These are phyloP conservation scores for Leccinellum luteum DNA, from an alignment of 768 basidiomycete genomes.

Conservation along the genomic window DNA sequence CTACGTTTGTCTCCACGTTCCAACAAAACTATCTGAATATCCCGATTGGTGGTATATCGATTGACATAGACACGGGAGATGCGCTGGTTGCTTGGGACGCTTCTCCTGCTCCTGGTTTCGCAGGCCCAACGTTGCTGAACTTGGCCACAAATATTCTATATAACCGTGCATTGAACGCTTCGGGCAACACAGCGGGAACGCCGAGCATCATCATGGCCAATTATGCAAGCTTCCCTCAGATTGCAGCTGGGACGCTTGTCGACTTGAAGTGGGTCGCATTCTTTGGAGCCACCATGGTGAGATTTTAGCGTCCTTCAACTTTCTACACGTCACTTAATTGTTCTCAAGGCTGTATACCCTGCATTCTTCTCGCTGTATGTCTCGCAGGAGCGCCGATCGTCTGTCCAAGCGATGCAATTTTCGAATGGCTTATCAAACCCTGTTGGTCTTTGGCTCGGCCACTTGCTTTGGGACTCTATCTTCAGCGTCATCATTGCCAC, in stretches of 20 bases:
- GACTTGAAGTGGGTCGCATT: slow-evolving; percentile 75
- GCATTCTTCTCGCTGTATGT: slow-evolving; percentile 82
- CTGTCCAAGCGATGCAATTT: slow-evolving; percentile 79
- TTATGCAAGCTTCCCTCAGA: slow-evolving; percentile 56
- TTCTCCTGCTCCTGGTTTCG: slow-evolving; percentile 51
- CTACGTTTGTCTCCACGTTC: slow-evolving; percentile 57
- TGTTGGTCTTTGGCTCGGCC: slow-evolving; percentile 74
- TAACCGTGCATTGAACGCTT: slow-evolving; percentile 56
- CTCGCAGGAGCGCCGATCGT: slow-evolving; percentile 62
- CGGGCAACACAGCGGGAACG: slow-evolving; percentile 35
- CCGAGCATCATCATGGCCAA: slow-evolving; percentile 57
- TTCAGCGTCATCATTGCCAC: slow-evolving; percentile 59
- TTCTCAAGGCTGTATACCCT: slow-evolving; percentile 63
- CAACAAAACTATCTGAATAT: slow-evolving; percentile 50
- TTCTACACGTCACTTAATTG: not conserved
- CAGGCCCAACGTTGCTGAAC: slow-evolving; percentile 63
- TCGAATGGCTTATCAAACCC: slow-evolving; percentile 73
- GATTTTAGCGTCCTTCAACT: slow-evolving; percentile 2
- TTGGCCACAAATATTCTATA: slow-evolving; percentile 65
- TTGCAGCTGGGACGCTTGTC: slow-evolving; percentile 53
- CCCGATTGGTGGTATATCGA: slow-evolving; percentile 66
- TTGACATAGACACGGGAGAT: slow-evolving; percentile 48
- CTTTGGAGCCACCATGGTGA: slow-evolving; percentile 70
- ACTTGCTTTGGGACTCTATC: slow-evolving; percentile 70
- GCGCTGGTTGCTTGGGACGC: slow-evolving; percentile 74